phyloP scores from a whole-genome alignment of 2,329 filamentous ascomycete genomes.

The Aspergillus pseudoviridinutans region DNA sequence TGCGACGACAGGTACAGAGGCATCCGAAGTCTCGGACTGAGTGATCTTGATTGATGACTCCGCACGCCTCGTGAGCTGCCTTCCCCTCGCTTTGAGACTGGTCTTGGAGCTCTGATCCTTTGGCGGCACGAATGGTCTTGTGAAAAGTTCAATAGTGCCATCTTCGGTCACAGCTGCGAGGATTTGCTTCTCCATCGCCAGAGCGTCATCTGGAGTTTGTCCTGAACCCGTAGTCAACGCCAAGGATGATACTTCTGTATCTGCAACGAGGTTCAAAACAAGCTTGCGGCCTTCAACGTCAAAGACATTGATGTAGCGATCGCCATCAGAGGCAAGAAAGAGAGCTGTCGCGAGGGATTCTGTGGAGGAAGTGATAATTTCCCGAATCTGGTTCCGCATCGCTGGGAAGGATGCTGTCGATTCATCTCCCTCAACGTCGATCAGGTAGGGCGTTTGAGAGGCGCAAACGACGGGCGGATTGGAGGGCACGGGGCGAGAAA shows the following conservation, averaged over 20 bases:
- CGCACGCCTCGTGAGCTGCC: slow-evolving; percentile 43
- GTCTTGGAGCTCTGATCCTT: slow-evolving; percentile 25
- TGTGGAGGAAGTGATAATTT: slow-evolving; percentile 40
- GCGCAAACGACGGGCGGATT: slow-evolving; percentile 47
- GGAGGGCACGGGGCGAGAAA: slow-evolving; percentile 40
- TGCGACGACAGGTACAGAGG: slow-evolving; percentile 41
- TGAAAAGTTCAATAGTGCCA: slow-evolving; percentile 48
- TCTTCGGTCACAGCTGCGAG: slow-evolving; percentile 46
- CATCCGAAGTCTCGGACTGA: slow-evolving; percentile 37
- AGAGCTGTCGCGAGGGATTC: slow-evolving; percentile 30
- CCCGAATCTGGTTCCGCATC: slow-evolving; percentile 48
- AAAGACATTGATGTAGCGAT: slow-evolving; percentile 50
- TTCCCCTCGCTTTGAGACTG: slow-evolving; percentile 43
- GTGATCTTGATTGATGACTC: slow-evolving; percentile 45
- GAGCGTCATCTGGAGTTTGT: slow-evolving; percentile 8
- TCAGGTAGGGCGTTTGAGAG: slow-evolving; percentile 47
- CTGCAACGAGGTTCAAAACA: slow-evolving; percentile 46
- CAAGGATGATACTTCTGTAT: slow-evolving; percentile 42
- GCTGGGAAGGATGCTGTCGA: slow-evolving; percentile 43
- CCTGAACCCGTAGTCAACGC: slow-evolving; percentile 31
- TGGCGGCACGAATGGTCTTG: slow-evolving; percentile 43
- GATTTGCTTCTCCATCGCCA: slow-evolving; percentile 35
- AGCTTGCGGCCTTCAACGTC: slow-evolving; percentile 41
- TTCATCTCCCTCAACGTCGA: slow-evolving; percentile 40
- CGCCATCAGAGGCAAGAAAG: slow-evolving; percentile 48